Conservation (phyloP, 2,329 filamentous ascomycete species). For the Diaporthe ilicicola region DNA sequence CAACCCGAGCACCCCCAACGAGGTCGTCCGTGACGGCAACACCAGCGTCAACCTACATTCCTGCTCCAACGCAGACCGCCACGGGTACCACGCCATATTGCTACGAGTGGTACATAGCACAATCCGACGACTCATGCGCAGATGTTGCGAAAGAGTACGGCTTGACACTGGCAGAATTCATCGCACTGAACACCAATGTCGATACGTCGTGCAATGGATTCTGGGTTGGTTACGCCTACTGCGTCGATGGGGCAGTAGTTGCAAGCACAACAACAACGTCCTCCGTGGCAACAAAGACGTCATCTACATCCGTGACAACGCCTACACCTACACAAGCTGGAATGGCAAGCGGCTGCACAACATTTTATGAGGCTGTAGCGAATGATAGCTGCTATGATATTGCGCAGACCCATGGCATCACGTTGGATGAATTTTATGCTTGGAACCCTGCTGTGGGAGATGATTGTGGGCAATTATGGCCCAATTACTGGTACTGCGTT, state of each 20-base stretch:
- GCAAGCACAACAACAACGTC: no score
- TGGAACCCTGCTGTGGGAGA: neutral
- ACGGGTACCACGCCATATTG: no score
- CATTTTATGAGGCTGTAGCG: neutral
- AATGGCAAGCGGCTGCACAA: neutral
- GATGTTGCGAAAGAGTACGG: no score
- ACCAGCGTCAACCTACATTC: no score
- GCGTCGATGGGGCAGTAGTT: no score
- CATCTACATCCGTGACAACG: neutral
- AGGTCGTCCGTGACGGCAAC: neutral
- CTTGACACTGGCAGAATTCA: no score
- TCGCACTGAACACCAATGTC: no score
- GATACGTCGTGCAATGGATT: no score
- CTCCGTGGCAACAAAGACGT: neutral
- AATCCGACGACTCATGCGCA: no score
- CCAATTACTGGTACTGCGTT: conserved; percentile 10
- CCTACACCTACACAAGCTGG: neutral
- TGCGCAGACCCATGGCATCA: neutral
- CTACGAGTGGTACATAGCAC: no score
- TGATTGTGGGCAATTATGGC: neutral
- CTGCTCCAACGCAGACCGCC: no score
- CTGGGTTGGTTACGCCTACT: no score
- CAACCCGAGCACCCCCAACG: neutral
- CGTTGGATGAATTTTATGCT: neutral
- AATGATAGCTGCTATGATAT: neutral